A percentile compares a stretch with the other conserved stretches of the same genome.
Conservation (phyloP, 2,329 filamentous ascomycete genomes). For the Catunica adiposa region DNA sequence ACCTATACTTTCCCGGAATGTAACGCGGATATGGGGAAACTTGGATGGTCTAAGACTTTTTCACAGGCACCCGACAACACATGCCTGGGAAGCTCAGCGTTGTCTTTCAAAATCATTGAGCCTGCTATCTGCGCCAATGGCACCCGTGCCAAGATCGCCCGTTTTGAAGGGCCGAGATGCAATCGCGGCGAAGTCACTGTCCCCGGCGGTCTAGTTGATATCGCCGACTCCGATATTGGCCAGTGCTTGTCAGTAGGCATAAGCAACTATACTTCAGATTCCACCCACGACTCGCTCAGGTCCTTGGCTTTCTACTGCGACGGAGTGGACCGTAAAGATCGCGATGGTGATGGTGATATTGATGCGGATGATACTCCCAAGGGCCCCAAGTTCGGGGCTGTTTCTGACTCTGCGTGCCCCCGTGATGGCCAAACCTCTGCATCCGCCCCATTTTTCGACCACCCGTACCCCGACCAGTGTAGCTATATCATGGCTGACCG, state of each 20-base stretch:
- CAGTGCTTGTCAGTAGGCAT: conserved; percentile 8
- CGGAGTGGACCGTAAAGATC: conserved; percentile 8
- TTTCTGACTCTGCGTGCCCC: conserved; percentile 13
- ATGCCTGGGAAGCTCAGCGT: conserved; percentile 13
- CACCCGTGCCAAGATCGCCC: conserved; percentile 15
- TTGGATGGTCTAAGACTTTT: conserved; percentile 6
- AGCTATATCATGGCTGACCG: conserved; percentile 13
- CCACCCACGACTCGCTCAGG: conserved; percentile 8
- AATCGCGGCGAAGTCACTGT: conserved; percentile 14
- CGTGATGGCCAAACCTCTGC: neutral
- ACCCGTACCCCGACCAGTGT: conserved; percentile 14
- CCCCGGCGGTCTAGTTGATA: conserved; percentile 12
- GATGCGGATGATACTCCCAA: conserved; percentile 9
- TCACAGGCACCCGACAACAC: conserved; percentile 14
- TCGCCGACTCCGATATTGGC: conserved; percentile 12
- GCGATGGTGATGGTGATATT: conserved; percentile 8
- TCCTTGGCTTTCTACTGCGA: conserved; percentile 15
- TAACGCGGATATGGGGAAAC: conserved; percentile 1
- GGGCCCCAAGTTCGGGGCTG: conserved; percentile 11
- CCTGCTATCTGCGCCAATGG: conserved; percentile 15
- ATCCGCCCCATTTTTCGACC: conserved; percentile 13
- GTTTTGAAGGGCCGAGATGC: conserved; percentile 14
- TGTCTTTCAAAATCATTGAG: conserved; percentile 13
- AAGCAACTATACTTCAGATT: conserved; percentile 10
- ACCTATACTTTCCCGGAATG: conserved; percentile 14